Conservation (phyloP, 2,329 filamentous ascomycete genomes). For the Apiospora kogelbergensis region DNA sequence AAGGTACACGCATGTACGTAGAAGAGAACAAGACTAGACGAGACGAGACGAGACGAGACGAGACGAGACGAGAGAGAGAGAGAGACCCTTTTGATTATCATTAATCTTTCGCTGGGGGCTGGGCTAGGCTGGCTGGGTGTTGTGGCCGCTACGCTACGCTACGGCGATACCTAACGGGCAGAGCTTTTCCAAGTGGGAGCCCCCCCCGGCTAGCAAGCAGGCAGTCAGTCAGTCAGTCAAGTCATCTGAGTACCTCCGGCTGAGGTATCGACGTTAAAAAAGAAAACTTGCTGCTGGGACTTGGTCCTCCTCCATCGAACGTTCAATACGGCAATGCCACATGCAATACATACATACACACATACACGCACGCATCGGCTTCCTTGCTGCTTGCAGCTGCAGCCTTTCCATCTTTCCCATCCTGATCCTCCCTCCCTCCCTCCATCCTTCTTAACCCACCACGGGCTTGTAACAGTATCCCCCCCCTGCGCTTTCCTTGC, state of each 20-base stretch:
- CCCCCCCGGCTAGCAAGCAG: background rate
- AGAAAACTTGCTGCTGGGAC: background rate
- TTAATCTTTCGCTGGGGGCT: background rate
- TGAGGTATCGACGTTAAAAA: background rate
- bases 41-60: background rate
- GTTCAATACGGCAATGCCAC: constrained; percentile 4
- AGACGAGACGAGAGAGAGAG: background rate
- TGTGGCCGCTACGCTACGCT: constrained; percentile 3
- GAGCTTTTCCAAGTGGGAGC: constrained; percentile 1
- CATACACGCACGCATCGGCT: background rate
- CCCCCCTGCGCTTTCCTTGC: constrained; percentile 3
- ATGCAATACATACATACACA: background rate
- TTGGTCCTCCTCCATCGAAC: constrained; percentile 1
- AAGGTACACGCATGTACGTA: background rate
- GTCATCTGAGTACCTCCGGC: background rate
- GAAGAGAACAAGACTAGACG: background rate
- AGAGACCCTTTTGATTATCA: background rate
- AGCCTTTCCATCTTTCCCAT: constrained; percentile 5
- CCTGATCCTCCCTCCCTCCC: background rate
- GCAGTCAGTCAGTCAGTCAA: background rate
- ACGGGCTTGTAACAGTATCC: background rate
- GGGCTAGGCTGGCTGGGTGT: background rate
- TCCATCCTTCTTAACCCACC: constrained; percentile 1
- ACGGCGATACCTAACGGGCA: constrained; percentile 4
- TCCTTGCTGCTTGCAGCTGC: constrained; percentile 4